These are phyloP conservation scores for Limonium bicolor DNA, from an alignment of 148 eudicot genomes.

Conservation along the genomic window DNA sequence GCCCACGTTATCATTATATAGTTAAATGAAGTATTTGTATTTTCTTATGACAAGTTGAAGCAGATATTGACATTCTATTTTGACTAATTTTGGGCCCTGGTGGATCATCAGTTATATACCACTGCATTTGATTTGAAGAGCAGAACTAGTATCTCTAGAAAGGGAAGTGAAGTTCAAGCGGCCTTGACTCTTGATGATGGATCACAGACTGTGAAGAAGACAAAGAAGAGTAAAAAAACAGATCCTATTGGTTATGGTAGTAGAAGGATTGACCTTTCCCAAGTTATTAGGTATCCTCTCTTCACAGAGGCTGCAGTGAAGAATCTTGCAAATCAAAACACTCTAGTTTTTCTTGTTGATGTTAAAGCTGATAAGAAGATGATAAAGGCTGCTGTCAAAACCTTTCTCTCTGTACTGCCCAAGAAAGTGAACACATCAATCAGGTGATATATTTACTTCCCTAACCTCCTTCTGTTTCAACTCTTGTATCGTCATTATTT, in stretches of 20 bases:
- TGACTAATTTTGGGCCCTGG: no score
- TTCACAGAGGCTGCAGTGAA: constrained; percentile 9
- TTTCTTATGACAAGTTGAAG: no score
- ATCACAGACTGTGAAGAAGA: constrained; percentile 2
- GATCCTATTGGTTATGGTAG: not conserved
- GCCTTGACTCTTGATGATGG: not conserved
- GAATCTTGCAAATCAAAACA: constrained; percentile 21
- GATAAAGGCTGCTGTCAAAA: constrained; percentile 23
- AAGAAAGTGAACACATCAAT: constrained; percentile 24
- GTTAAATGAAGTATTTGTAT: no score
- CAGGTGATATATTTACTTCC: constrained; percentile 11
- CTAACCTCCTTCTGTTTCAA: no score
- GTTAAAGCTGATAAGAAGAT: constrained; percentile 29
- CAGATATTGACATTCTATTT: no score
- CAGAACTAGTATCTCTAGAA: no score
- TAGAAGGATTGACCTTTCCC: constrained; percentile 6
- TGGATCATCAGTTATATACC: no score
- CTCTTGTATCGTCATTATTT: not conserved
- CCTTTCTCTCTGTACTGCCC: constrained; percentile 14
- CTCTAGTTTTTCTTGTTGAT: constrained; percentile 26
- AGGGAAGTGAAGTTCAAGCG: no score
- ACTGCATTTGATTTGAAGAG: no score
- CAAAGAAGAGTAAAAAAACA: not conserved
- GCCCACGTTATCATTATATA: no score
- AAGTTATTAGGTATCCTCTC: constrained; percentile 6